Evolutionary conservation across 163 green algal species (phyloP), one percentile per base, ranked within the genome.

Genomic region (Scenedesmus sp.): DNA sequence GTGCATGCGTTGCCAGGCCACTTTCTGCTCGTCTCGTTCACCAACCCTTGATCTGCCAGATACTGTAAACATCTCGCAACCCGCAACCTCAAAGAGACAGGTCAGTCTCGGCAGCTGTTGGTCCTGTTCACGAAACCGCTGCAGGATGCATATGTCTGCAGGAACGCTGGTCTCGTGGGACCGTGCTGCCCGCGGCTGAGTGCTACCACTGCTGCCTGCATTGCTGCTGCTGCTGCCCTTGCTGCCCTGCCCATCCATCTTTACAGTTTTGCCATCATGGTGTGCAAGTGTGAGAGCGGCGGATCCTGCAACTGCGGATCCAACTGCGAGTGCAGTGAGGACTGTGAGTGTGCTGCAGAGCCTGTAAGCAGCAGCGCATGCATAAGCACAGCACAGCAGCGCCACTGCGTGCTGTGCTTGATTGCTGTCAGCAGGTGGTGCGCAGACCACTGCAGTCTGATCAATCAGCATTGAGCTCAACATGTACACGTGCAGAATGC

Each of bases 301-400:
- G 81, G 46, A 13, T 51, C 30, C 81, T 86, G 81, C 24, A 59
- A 86, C n/a, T 86, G 81, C 81, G 81, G 81, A 26, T 56, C 59
- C n/a, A 86, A 73, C 81, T 86, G 81, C 49, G 61, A 86, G n/a
- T 86, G 81, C 81, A 86, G 81, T 33, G 81, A 56, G 35, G 81
- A 86, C 46, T 86, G 65, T 76, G 9, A 76, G 65, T 76, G 6
- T 76, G 65, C 65, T 76, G 65, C 65, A 40, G 1, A 76, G 1
- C 65, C 7, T 40, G 65, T 10, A 40, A 2, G 30, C 65, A 2
- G 30, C 30, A 20, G 30, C 4, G 22, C 56, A 70, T n/a, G 56
- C 56, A 70, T 70, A 16, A 33, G 20, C 56, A 70, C 56, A 61
- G 20, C 12, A 22, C 51, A 61, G 10, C 51, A 26, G 51, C 24